Base-by-base conservation (phyloP, 306 rosid genomes). In the Albizia julibrissin region DNA sequence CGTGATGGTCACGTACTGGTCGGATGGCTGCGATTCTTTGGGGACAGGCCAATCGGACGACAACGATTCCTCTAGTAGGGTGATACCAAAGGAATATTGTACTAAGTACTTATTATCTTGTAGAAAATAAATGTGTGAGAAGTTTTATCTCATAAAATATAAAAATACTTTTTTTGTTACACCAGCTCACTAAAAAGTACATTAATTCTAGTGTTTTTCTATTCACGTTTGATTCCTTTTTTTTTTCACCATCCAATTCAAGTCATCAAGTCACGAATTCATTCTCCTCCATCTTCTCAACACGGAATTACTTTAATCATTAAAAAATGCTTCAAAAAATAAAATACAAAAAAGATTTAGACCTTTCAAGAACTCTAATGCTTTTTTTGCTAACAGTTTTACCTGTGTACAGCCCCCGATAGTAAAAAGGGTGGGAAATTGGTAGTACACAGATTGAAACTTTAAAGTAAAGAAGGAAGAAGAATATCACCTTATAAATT, bases 401-500 rank as follows among this genome's bases (percentile, higher is more conserved):
- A 56, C 62, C 12, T 56, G 62, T 8, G 62, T 56, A 56, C 64
- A 58, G 10, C 26, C 0, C 12, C 62, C 62, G 3, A 24, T 19
- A 10, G 24, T 21, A 8, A 22, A 56, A 22, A 10, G 62, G 24
- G 62, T 22, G 11, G 62, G 14, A 56, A n/a, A 21, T 21, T 56
- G 10, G 31, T 22, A 10, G 29, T 71, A 44, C 76, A 49, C 8
- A 27, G 24, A 18, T 2, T 49, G 40, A 10, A 18, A 27, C 43
- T 6, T 47, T 24, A 4, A 18, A 9, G 62, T 6, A 62, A 67
- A 75, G 26, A 70, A 34, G 34, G 79, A 44, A 61, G 66, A n/a
- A 84, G 62, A 56, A 65, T 76, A 66, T 44, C 24, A 79, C 59
- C 34, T 26, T 62, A 14, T 76, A 69, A 68, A 37, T 56, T 82